phyloP scores from a whole-genome alignment of 2,329 filamentous ascomycete species.

The Arthrinium puccinioides region DNA sequence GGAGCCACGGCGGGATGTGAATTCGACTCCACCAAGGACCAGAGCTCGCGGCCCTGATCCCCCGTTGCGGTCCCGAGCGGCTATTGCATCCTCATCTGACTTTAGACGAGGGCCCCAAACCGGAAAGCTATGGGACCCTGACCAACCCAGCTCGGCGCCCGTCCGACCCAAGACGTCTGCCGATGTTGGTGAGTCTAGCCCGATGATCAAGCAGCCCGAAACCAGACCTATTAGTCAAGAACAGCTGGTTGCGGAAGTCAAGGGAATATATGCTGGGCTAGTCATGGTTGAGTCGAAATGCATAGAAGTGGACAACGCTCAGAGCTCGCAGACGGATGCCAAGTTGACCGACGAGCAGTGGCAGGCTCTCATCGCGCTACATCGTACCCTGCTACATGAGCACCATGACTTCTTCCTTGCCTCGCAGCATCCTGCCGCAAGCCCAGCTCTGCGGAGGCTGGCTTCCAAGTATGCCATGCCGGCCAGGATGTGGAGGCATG shows the following conservation, averaged over 20 bases:
- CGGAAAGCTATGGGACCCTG: conserved; percentile 2
- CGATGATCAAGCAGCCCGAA: conserved; percentile 17
- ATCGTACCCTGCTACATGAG: conserved; percentile 73
- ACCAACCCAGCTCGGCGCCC: too few species aligned
- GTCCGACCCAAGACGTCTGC: too few species aligned
- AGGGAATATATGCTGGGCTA: conserved; percentile 74
- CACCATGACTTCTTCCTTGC: conserved; percentile 85
- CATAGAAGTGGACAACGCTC: conserved; percentile 69
- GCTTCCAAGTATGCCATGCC: conserved; percentile 86
- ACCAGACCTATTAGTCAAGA: conserved; percentile 63
- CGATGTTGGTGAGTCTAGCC: not conserved
- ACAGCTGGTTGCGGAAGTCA: conserved; percentile 74
- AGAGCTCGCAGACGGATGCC: conserved; percentile 33
- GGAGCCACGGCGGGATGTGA: too few species aligned
- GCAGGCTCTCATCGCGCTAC: conserved; percentile 75
- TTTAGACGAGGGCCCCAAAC: not conserved
- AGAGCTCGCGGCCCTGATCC: too few species aligned
- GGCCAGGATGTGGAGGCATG: conserved; percentile 87
- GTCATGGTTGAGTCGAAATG: conserved; percentile 85
- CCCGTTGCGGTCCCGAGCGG: too few species aligned
- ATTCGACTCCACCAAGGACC: too few species aligned
- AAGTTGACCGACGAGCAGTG: conserved; percentile 63
- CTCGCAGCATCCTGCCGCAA: conserved; percentile 76
- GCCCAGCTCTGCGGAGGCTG: conserved; percentile 56
- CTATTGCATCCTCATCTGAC: too few species aligned